These are phyloP conservation scores for Cyclotella sp. DNA, from an alignment of 108 stramenopile genomes.

Conservation along the genomic window DNA sequence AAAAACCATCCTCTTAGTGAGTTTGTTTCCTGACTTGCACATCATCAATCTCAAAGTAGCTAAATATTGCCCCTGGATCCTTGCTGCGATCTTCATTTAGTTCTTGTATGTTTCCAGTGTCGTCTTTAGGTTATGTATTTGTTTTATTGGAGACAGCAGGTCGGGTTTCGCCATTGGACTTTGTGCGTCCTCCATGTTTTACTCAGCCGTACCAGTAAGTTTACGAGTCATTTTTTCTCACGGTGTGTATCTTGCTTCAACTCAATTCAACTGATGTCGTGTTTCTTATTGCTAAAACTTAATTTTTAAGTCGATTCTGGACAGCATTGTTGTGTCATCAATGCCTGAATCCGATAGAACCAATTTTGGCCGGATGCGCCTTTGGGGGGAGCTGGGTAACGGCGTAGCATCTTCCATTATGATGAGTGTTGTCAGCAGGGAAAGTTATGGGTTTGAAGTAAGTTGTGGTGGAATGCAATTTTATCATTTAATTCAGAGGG, in stretches of 20 bases:
- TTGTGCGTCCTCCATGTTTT: slow-evolving; percentile 42
- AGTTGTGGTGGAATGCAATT: neutral
- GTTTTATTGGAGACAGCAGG: slow-evolving; percentile 20
- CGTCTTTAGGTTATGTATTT: slow-evolving; percentile 22
- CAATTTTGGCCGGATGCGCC: slow-evolving; percentile 87
- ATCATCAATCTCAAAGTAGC: neutral
- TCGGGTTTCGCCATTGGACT: slow-evolving; percentile 21
- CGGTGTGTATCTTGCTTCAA: neutral
- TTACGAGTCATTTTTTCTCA: neutral
- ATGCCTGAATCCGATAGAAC: slow-evolving; percentile 55
- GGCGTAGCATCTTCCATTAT: slow-evolving; percentile 66
- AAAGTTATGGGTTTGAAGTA: slow-evolving; percentile 27
- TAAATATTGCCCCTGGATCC: neutral
- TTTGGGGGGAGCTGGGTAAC: slow-evolving; percentile 95
- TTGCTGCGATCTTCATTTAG: neutral
- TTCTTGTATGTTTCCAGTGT: slow-evolving; percentile 24
- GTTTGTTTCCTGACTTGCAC: neutral
- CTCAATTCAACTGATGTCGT: neutral
- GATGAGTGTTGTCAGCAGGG: slow-evolving; percentile 27
- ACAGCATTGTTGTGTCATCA: slow-evolving; percentile 86
- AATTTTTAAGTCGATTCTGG: slow-evolving; percentile 70
- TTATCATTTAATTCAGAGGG: neutral
- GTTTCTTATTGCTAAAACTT: neutral
- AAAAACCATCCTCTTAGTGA: slow-evolving; percentile 37
- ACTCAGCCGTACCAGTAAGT: slow-evolving; percentile 38